Base-by-base conservation (phyloP, 108 stramenopile genomes). In the Skeletonema marinoi region DNA sequence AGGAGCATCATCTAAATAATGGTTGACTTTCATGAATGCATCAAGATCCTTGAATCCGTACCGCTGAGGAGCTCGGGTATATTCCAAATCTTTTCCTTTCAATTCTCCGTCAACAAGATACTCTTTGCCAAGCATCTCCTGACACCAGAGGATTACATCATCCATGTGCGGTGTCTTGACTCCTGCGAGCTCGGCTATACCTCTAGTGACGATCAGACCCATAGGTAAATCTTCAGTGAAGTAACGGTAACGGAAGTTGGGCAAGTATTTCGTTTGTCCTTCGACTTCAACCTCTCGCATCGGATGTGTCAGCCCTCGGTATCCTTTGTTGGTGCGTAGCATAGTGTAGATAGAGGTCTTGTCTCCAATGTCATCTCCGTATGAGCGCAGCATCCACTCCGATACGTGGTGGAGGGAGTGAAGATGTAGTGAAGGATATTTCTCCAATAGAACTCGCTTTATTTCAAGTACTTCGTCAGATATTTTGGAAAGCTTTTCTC, bases 231-330 rank as follows among this genome's bases (percentile, higher is more conserved):
- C 88, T 60, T 88, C 88, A 25, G 85, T 78, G 66, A 81, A 88
- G 80, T 88, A 88, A 1, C 88, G 83, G 66, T 86, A 86, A 19
- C 71, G 72, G 60, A 88, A 86, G 69, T 88, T 82, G 38, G 88
- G 88, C 77, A 86, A 39, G 60, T 84, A 86, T 68, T 86, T 83
- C 32, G 54, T 80, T 35, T 54, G 44, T 3, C 66, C 83, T 9
- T 65, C 66, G 10, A 44, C 50, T 19, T 72, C 60, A 21, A 84
- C 65, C 39, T 81, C 84, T n/a, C 44, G 30, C 78, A 78, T 85
- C 25, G 87, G 87, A 48, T 85, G 84, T 1, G 78, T 83, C 10
- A 88, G 78, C 13, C 87, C 87, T 0, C 78, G 82, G 69, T 88
- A 88, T 35, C 87, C 87, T 69, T 85, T 85, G 74, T 88, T 88